These are phyloP conservation scores for Boletus bicolor DNA, from an alignment of 768 basidiomycete species.

Conservation along the genomic window DNA sequence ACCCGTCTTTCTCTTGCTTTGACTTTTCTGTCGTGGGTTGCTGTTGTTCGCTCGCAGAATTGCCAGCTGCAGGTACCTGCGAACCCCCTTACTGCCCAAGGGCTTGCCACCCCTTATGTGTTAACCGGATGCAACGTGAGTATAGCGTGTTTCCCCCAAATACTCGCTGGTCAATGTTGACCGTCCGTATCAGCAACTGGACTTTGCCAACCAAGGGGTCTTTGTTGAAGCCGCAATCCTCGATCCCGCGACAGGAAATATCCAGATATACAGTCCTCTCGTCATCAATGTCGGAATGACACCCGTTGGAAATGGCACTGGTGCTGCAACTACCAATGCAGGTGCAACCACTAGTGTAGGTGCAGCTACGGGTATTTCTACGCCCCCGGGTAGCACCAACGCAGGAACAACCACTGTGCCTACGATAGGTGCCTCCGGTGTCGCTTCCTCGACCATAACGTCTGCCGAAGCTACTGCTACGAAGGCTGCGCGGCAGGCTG, in stretches of 20 bases:
- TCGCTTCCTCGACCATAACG: background rate
- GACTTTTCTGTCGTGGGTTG: slow-evolving; percentile 11
- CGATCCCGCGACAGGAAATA: slow-evolving; percentile 26
- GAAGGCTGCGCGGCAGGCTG: slow-evolving; percentile 9
- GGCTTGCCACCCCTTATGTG: slow-evolving; percentile 27
- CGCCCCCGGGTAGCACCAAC: background rate
- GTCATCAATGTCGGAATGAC: slow-evolving; percentile 30
- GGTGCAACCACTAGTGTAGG: background rate
- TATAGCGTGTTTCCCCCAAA: background rate
- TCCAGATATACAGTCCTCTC: slow-evolving; percentile 29
- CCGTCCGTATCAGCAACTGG: slow-evolving; percentile 19
- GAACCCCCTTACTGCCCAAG: slow-evolving; percentile 23
- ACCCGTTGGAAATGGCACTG: slow-evolving; percentile 7
- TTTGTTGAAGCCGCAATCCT: slow-evolving; percentile 31
- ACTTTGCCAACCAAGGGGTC: slow-evolving; percentile 24
- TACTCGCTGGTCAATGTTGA: background rate
- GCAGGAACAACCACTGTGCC: background rate
- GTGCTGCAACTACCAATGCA: background rate
- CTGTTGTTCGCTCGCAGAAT: slow-evolving; percentile 20
- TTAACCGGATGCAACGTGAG: slow-evolving; percentile 30
- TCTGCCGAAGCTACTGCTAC: background rate
- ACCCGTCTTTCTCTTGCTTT: slow-evolving; percentile 10
- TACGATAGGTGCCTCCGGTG: background rate
- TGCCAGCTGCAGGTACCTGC: slow-evolving; percentile 22
- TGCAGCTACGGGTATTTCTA: background rate